Base-by-base conservation (phyloP, 2,329 filamentous ascomycete species). In the Tolypocladium nubicola region DNA sequence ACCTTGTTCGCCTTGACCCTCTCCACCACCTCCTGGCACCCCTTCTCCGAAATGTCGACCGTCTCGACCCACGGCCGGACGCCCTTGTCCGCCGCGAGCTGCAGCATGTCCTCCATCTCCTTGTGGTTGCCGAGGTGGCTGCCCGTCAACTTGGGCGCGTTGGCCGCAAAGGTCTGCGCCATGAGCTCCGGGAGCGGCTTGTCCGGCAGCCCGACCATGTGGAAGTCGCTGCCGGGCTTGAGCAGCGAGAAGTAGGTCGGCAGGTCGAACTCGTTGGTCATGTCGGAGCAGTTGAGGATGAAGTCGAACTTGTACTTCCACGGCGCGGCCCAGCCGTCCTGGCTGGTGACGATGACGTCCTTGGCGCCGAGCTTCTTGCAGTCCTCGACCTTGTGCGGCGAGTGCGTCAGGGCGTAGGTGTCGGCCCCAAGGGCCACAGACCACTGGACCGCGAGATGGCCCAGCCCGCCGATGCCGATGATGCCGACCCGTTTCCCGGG, bases 401-500 rank as follows among this genome's bases (percentile, higher is more conserved):
- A 81, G 60, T 86, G 82, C 8, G 83, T 85, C 62, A 88, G 81
- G 10, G 82, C 85, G 26, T 85, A 83, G 8, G 80, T 79, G 52
- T 89, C 84, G 33, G 84, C 85, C 11, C 84, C 85, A 1, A 93
- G 73, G 0, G 88, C 88, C 63, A 80, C 84, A 0, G 88, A 85
- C 69, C 83, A 90, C 59, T 89, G 75, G 16, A 93, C 68, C 0
- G 82, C 89, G 61, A 91, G 83, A 67, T 93, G 88, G 0, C 88
- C 88, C 0, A 91, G 71, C 0, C 88, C 88, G 8, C 88, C 88
- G 14, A 92, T 76, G 8, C 88, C 88, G 14, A 90, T 75, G 56
- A 93, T 81, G 0, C 84, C 88, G 0, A 93, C 86, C 4, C 73
- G 77, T 69, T 88, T 89, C 5, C 88, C 88, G 0, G 86, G 85